These are phyloP conservation scores for Nitzschia sp. DNA, from an alignment of 108 stramenopile genomes.

Conservation along the genomic window DNA sequence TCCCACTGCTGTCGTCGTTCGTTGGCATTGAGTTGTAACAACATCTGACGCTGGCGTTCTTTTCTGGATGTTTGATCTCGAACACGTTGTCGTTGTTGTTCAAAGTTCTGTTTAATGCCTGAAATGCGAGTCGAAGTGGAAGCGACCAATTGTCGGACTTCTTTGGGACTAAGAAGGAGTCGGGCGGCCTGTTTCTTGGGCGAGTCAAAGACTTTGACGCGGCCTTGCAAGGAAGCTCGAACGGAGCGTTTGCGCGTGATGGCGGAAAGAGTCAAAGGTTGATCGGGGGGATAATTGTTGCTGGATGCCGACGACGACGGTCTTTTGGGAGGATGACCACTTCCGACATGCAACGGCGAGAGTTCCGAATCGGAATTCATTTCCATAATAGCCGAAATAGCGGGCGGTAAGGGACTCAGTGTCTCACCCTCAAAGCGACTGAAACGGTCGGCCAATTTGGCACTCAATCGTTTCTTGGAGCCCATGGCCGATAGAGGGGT, in stretches of 20 bases:
- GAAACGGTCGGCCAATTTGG: neutral
- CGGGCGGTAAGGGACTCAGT: no score
- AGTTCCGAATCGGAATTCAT: neutral
- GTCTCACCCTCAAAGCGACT: neutral
- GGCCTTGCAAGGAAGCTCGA: neutral
- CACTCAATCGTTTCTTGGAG: neutral
- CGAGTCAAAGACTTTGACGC: slow-evolving; percentile 7
- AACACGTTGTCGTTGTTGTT: neutral
- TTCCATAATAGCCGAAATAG: no score
- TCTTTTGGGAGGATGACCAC: neutral
- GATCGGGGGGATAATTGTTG: no score
- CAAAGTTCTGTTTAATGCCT: neutral
- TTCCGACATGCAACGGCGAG: neutral
- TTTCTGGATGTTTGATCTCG: neutral
- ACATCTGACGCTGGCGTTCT: slow-evolving; percentile 8
- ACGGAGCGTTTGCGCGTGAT: neutral
- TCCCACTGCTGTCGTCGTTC: neutral
- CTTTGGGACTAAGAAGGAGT: slow-evolving; percentile 18
- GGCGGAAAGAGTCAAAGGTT: neutral
- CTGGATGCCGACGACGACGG: no score
- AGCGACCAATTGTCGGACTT: slow-evolving; percentile 18
- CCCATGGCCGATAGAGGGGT: no score
- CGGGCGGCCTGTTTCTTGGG: neutral
- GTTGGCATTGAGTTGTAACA: neutral
- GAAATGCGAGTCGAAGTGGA: neutral